Conservation (phyloP, 129 eudicot genomes). For the Escallonia herrerae region DNA sequence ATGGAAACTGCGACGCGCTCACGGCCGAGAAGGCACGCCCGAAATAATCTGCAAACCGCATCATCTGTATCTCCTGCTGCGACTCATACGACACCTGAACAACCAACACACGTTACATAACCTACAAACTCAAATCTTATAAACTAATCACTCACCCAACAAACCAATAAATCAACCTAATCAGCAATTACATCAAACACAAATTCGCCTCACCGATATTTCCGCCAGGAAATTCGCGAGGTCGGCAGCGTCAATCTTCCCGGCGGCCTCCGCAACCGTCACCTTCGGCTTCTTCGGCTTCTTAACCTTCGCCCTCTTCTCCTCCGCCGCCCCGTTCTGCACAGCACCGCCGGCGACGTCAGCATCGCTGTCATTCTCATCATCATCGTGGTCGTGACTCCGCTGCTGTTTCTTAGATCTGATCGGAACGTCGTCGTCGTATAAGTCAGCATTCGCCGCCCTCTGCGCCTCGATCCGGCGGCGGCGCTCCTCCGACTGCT, state of each 20-base stretch:
- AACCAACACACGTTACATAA: neutral
- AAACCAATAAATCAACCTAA: neutral
- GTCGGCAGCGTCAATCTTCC: conserved; percentile 71
- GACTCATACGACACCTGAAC: conserved; percentile 69
- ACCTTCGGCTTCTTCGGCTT: conserved; percentile 80
- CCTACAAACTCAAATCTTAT: neutral
- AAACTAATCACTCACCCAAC: neutral
- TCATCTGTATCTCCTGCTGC: conserved; percentile 81
- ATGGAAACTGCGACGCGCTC: conserved; percentile 82
- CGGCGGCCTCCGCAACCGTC: conserved; percentile 75
- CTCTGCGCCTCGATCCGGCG: conserved; percentile 61
- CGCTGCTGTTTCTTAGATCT: conserved; percentile 33
- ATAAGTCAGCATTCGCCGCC: conserved; percentile 27
- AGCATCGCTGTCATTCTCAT: conserved; percentile 39
- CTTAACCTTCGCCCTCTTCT: conserved; percentile 66
- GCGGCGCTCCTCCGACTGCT: conserved; percentile 88
- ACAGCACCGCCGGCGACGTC: conserved; percentile 30
- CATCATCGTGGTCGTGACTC: conserved; percentile 25
- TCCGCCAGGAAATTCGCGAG: conserved; percentile 59
- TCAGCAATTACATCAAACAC: neutral
- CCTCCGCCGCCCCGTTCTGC: conserved; percentile 19
- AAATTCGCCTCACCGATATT: conserved; percentile 47
- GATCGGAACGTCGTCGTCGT: conserved; percentile 20
- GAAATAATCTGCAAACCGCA: conserved; percentile 98
- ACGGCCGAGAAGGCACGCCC: conserved; percentile 84